Conservation (phyloP, 1,284 basidiomycete genomes). For the Trametes pubescens region DNA sequence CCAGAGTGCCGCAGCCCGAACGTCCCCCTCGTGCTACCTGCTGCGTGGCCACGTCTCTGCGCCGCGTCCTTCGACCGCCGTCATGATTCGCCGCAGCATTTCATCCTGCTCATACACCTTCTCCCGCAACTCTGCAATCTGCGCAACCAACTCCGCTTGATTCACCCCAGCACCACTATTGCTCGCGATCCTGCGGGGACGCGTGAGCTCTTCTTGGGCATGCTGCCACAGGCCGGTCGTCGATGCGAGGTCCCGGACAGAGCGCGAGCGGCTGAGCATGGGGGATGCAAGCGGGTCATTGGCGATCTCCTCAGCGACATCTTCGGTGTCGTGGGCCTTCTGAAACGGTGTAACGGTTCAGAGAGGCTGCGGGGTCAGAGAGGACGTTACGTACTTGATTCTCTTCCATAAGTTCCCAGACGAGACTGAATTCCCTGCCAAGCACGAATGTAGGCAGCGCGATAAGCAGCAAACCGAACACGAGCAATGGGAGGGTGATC, state of each 20-base stretch:
- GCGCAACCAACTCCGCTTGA: slow-evolving; percentile 58
- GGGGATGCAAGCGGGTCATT: slow-evolving; percentile 35
- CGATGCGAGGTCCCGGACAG: slow-evolving; percentile 22
- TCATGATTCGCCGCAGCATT: slow-evolving; percentile 55
- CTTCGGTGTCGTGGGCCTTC: slow-evolving; percentile 24
- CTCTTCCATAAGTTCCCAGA: slow-evolving; percentile 84
- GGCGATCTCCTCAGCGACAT: slow-evolving; percentile 24
- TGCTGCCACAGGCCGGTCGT: slow-evolving; percentile 35
- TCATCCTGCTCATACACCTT: slow-evolving; percentile 64
- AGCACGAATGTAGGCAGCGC: slow-evolving; percentile 90
- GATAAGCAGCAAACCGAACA: slow-evolving; percentile 87
- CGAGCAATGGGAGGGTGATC: slow-evolving; percentile 83
- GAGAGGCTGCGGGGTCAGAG: neutral
- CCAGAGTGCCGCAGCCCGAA: neutral
- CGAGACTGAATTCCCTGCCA: slow-evolving; percentile 86
- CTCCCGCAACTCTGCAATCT: slow-evolving; percentile 62
- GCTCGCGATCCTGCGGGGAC: slow-evolving; percentile 29
- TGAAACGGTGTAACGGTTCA: slow-evolving; percentile 7
- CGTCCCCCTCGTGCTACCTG: slow-evolving; percentile 21
- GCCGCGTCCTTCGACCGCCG: slow-evolving; percentile 44
- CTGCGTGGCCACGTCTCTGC: slow-evolving; percentile 17
- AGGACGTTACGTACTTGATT: slow-evolving; percentile 47
- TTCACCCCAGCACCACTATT: slow-evolving; percentile 15
- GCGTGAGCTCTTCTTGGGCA: slow-evolving; percentile 34
- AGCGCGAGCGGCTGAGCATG: slow-evolving; percentile 29